phyloP scores from a whole-genome alignment of 108 stramenopile genomes.

The Nitzschia sp. region DNA sequence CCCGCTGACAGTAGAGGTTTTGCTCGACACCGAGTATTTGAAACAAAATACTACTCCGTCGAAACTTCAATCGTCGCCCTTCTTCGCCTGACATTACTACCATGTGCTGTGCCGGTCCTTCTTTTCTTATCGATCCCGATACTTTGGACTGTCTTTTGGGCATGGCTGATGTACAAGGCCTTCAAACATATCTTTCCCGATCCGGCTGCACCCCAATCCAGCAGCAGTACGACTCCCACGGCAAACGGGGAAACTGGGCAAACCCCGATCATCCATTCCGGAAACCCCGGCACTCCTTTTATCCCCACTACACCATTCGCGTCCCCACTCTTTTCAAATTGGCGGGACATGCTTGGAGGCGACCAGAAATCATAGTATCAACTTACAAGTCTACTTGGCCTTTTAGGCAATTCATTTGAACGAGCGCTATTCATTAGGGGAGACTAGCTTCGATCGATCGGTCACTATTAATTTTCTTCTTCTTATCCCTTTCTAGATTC shows the following conservation, averaged over 20 bases:
- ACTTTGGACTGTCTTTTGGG: constrained; percentile 42
- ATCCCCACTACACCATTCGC: constrained; percentile 71
- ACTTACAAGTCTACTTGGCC: too few species aligned
- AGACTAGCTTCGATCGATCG: neutral
- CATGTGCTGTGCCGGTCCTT: constrained; percentile 51
- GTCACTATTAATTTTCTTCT: too few species aligned
- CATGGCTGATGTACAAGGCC: constrained; percentile 38
- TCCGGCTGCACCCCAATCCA: constrained; percentile 3
- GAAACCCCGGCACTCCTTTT: constrained; percentile 53
- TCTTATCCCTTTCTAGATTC: constrained; percentile 45
- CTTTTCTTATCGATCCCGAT: constrained; percentile 54
- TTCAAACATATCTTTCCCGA: constrained; percentile 38
- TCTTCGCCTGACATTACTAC: constrained; percentile 39
- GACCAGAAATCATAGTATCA: constrained; percentile 3
- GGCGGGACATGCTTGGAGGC: constrained; percentile 41
- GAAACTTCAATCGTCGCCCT: constrained; percentile 48
- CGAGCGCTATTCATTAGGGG: too few species aligned
- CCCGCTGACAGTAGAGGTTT: constrained; percentile 58
- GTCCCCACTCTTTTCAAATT: constrained; percentile 42
- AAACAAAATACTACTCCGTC: constrained; percentile 43
- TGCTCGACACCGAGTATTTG: constrained; percentile 45
- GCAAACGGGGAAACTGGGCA: constrained; percentile 19
- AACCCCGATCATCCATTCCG: constrained; percentile 41
- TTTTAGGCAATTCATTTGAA: neutral
- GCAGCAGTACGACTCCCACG: neutral